A percentile compares a stretch with the other conserved stretches of the same genome.
phyloP scores from a whole-genome alignment of 1,139 yeast species.

The Scheffersomyces lignicola region DNA sequence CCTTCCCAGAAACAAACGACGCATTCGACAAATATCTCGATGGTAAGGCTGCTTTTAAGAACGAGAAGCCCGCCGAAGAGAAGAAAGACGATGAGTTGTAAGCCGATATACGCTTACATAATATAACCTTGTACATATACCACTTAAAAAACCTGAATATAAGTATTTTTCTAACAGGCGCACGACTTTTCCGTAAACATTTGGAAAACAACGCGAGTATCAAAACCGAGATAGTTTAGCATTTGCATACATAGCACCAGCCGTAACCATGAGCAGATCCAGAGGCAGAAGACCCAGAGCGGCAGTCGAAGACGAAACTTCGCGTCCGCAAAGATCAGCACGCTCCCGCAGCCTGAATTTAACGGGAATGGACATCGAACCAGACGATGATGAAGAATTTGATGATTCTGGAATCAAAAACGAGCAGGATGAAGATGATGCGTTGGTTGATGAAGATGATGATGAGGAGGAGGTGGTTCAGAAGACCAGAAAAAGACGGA shows the following conservation, averaged over 20 bases:
- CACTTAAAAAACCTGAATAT: too few relatives aligned
- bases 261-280: conserved; percentile 2
- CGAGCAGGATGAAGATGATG: conserved; percentile 24
- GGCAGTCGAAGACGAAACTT: conserved; percentile 13
- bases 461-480: conserved; percentile 15
- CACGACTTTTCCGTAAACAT: too few relatives aligned
- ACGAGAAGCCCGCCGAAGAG: conserved; percentile 21
- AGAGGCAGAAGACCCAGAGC: conserved; percentile 6
- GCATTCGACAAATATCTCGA: conserved; percentile 85
- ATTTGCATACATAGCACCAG: background rate
- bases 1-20: conserved; percentile 86
- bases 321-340: conserved; percentile 18
- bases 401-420: conserved; percentile 8
- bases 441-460: conserved; percentile 11
- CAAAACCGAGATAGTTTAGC: background rate
- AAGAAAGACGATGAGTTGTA: conserved; percentile 22
- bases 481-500: too few relatives aligned
- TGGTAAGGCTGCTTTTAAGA: conserved; percentile 41
- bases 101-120: background rate
- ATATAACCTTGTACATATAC: too few relatives aligned
- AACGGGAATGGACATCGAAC: conserved; percentile 30
- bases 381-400: conserved; percentile 24
- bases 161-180: too few relatives aligned
- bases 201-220: too few relatives aligned
- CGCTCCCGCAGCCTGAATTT: conserved; percentile 20